These are phyloP conservation scores for Penicillium digitatum DNA, from an alignment of 2,329 filamentous ascomycete species.

Conservation along the genomic window DNA sequence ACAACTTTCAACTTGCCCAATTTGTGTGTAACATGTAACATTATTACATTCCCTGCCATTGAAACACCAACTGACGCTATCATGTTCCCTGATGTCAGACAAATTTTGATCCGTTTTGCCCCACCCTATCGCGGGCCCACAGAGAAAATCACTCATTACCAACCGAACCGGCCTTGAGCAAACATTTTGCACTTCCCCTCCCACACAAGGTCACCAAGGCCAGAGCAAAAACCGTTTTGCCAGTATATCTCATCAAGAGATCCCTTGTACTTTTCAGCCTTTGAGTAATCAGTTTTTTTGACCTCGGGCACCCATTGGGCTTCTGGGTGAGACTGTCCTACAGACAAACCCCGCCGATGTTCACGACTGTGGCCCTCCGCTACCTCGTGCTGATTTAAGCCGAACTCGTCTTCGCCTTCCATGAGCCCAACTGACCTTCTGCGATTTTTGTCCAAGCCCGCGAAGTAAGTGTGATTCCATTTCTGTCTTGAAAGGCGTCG, in stretches of 20 bases:
- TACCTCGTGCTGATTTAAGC: constrained; percentile 34
- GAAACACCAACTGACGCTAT: constrained; percentile 3
- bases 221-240: constrained; percentile 3
- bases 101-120: constrained; percentile 22
- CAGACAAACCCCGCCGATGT: constrained; percentile 29
- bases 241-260: constrained; percentile 2
- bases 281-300: constrained; percentile 10
- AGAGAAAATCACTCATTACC: constrained; percentile 27
- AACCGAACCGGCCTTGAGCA: constrained; percentile 17
- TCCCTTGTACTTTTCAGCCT: constrained; percentile 7
- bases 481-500: not conserved
- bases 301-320: constrained; percentile 21
- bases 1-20: not conserved
- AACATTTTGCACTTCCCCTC: constrained; percentile 22
- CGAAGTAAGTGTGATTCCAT: constrained; percentile 63
- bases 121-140: constrained; percentile 25
- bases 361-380: constrained; percentile 32
- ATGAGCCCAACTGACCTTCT: constrained; percentile 91
- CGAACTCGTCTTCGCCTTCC: constrained; percentile 51
- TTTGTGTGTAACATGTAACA: not conserved
- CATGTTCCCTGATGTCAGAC: constrained; percentile 21
- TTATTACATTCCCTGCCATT: not conserved
- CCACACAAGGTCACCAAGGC: constrained; percentile 14
- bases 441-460: constrained; percentile 89
- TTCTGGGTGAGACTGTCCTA: constrained; percentile 15